A percentile compares a stretch with the other conserved stretches of the same genome.
Evolutionary conservation across 2,329 filamentous ascomycete species (phyloP).

Genomic region (Ophiognomonia clavigignenti-juglandacearum): DNA sequence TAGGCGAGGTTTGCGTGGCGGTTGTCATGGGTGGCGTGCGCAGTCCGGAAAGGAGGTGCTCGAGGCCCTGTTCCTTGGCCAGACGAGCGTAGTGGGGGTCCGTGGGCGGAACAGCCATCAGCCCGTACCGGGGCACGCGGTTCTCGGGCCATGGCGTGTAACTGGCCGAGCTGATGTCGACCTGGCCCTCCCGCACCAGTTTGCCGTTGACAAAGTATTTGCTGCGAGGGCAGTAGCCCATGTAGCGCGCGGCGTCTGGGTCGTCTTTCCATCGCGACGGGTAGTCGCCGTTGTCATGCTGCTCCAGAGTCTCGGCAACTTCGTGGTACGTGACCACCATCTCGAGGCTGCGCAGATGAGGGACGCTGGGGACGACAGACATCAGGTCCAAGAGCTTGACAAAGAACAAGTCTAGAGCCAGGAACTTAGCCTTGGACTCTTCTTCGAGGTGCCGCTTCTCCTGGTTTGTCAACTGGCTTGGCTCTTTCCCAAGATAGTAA

Average conservation of each 20-base stretch:
- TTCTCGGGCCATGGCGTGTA: constrained; percentile 50
- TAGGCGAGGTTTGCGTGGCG: constrained; percentile 43
- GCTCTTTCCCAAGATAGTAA: constrained; percentile 45
- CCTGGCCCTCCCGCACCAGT: constrained; percentile 46
- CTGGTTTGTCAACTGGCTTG: constrained; percentile 37
- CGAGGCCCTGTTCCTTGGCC: constrained; percentile 53
- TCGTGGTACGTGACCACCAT: constrained; percentile 58
- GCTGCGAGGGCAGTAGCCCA: constrained; percentile 50
- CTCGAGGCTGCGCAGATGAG: constrained; percentile 52
- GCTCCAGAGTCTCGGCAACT: constrained; percentile 45
- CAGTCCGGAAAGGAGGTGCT: constrained; percentile 45
- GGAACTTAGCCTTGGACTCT: constrained; percentile 49
- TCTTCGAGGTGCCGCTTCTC: constrained; percentile 41
- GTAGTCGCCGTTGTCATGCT: constrained; percentile 35
- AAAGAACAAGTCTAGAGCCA: constrained; percentile 60
- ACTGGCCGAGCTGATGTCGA: constrained; percentile 42
- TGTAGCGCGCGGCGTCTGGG: constrained; percentile 45
- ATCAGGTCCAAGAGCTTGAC: constrained; percentile 63
- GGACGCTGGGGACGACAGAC: constrained; percentile 50
- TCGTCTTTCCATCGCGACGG: constrained; percentile 56
- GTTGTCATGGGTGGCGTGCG: constrained; percentile 41
- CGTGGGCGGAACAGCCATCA: constrained; percentile 47
- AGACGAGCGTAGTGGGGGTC: constrained; percentile 54
- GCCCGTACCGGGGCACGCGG: constrained; percentile 49
- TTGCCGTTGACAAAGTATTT: constrained; percentile 56